Evolutionary conservation across 768 basidiomycete species (phyloP).

Genomic region (Amanita molliuscula): DNA sequence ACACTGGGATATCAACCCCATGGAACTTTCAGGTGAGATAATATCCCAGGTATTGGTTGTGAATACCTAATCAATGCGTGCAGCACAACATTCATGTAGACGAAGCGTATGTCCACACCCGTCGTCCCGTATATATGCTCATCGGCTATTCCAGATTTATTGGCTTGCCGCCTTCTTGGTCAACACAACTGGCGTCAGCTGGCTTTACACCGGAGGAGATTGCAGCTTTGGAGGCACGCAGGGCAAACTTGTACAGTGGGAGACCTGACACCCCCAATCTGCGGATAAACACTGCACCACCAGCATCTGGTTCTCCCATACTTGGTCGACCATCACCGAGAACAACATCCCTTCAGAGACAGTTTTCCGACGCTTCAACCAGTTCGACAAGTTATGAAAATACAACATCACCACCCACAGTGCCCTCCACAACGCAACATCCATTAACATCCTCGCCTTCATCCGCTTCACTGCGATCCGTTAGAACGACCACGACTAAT

Average conservation of each 20-base stretch:
- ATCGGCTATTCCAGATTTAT: slow-evolving; percentile 28
- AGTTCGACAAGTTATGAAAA: slow-evolving; percentile 7
- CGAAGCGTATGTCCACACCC: slow-evolving; percentile 40
- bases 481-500: slow-evolving; percentile 6
- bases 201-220: slow-evolving; percentile 69
- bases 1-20: slow-evolving; percentile 56
- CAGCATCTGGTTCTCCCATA: slow-evolving; percentile 7
- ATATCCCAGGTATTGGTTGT: neutral
- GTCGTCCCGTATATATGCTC: neutral
- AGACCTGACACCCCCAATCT: slow-evolving; percentile 20
- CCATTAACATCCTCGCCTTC: slow-evolving; percentile 12
- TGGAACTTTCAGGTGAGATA: slow-evolving; percentile 65
- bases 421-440: slow-evolving; percentile 4
- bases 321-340: slow-evolving; percentile 23
- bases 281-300: slow-evolving; percentile 8
- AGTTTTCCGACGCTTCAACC: slow-evolving; percentile 21
- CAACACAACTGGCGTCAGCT: slow-evolving; percentile 43
- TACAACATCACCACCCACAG: slow-evolving; percentile 7
- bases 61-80: neutral
- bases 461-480: slow-evolving; percentile 12
- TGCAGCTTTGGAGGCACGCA: slow-evolving; percentile 36
- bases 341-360: slow-evolving; percentile 24
- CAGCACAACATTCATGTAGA: slow-evolving; percentile 77
- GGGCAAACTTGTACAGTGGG: slow-evolving; percentile 24
- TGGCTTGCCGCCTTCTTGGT: slow-evolving; percentile 71